phyloP scores from a whole-genome alignment of 768 basidiomycete genomes.

The Lactarius quietus region DNA sequence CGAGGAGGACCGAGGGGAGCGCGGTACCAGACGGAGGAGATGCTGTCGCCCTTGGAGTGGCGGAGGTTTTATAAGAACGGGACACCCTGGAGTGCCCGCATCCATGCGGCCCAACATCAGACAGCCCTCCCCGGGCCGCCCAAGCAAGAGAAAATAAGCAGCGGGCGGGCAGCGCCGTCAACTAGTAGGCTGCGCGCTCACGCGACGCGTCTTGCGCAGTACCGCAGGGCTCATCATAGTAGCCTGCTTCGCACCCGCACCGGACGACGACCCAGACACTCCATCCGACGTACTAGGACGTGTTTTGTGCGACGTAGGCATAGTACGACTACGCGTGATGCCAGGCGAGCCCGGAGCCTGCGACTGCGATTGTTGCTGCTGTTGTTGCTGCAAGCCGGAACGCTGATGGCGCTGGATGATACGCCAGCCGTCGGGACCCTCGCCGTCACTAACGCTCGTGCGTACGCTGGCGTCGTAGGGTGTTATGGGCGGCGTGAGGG shows the following conservation, averaged over 20 bases:
- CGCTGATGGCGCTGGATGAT: constrained; percentile 26
- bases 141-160: not conserved
- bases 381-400: not conserved
- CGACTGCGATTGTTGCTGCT: constrained; percentile 23
- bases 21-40: too few species aligned
- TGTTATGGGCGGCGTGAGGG: constrained; percentile 20
- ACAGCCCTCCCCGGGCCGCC: not conserved
- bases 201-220: constrained; percentile 22
- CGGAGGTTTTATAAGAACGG: too few species aligned
- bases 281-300: not conserved
- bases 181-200: constrained; percentile 15
- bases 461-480: constrained; percentile 26
- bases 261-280: not conserved
- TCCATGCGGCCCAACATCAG: not conserved
- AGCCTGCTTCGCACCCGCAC: not conserved
- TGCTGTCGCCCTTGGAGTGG: too few species aligned
- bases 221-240: not conserved
- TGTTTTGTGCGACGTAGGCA: constrained; percentile 45
- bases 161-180: not conserved
- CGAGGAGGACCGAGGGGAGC: too few species aligned
- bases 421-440: constrained; percentile 36
- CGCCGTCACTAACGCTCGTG: constrained; percentile 36
- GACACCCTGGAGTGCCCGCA: not conserved
- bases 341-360: constrained; percentile 38
- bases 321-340: constrained; percentile 59